Base-by-base conservation (phyloP, 2,329 filamentous ascomycete genomes). In the Cordyceps militaris region DNA sequence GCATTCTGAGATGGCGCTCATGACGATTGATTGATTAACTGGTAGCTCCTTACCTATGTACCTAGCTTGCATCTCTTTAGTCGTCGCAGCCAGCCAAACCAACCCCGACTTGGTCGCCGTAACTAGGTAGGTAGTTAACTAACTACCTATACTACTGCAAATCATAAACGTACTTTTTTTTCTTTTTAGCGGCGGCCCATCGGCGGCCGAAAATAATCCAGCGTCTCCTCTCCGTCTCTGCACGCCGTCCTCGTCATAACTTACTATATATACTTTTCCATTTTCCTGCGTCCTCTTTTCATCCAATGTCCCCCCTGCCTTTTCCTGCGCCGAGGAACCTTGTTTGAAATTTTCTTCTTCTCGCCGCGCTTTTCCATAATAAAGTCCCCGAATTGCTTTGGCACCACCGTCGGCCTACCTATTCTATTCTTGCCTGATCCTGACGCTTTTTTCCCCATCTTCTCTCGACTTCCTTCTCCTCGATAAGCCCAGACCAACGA, bases 331-430 rank as follows among this genome's bases (percentile, higher is more conserved):
- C 51, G 26, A 21, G 19, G 26, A 46, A 54, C 40, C 21, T 46
- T 54, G 51, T 14, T 46, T 36, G 21, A 46, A 54, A 46, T 46
- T 46, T 53, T 46, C 40, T 36, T 54, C 21, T n/a, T n/a, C 3
- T 38, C 42, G 11, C 14, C 24, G n/a, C 34, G 13, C 30, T 23
- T 32, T 5, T 40, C 23, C 7, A 26, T 38, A 16, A n/a, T 5
- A n/a, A 6, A n/a, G 16, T 24, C 13, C 19, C 5, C 10, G 9
- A 23, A 24, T 43, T 16, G 9, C 30, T 24, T 32, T 21, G 28
- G 13, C 40, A 44, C 28, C 21, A 23, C 19, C 30, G 21, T 38
- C 30, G 14, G 19, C 30, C 26, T 36, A 26, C 19, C 16, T 46
- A 46, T 36, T 10, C 34, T 44, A 11, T 11, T n/a, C 21, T 3